These are phyloP conservation scores for Akebia trifoliata DNA, from an alignment of 164 flowering plant species.

Conservation along the genomic window DNA sequence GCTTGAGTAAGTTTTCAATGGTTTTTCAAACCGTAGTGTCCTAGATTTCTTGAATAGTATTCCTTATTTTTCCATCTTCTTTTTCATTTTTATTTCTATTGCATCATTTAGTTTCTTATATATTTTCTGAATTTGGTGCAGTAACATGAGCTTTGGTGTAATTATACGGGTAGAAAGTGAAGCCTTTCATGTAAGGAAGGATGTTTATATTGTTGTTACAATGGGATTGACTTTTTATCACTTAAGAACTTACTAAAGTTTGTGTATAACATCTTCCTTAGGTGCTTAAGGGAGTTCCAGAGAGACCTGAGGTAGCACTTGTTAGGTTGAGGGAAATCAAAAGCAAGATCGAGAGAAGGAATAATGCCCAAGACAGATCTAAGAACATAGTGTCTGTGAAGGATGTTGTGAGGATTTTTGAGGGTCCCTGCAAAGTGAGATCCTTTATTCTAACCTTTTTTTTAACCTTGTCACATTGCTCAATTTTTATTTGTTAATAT, in stretches of 20 bases:
- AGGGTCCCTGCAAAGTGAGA: conserved; percentile 83
- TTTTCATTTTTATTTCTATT: neutral
- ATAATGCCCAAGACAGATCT: conserved; percentile 59
- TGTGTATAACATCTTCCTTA: conserved; percentile 16
- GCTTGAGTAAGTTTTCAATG: conserved; percentile 60
- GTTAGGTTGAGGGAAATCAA: conserved; percentile 89
- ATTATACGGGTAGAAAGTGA: conserved; percentile 97
- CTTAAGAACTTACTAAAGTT: neutral
- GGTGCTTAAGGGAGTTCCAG: conserved; percentile 94
- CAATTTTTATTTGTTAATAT: neutral
- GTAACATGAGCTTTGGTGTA: conserved; percentile 82
- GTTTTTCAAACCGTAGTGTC: neutral
- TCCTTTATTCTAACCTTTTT: neutral
- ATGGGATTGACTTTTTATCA: neutral
- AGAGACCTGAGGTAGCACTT: conserved; percentile 80
- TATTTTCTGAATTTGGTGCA: conserved; percentile 32
- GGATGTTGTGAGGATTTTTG: conserved; percentile 81
- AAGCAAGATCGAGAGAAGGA: conserved; percentile 67
- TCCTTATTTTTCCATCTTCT: neutral
- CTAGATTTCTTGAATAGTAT: neutral
- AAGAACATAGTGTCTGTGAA: conserved; percentile 64
- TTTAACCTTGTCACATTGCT: neutral
- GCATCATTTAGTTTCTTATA: conserved; percentile 9
- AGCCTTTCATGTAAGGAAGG: conserved; percentile 79
- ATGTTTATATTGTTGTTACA: neutral